phyloP scores from a whole-genome alignment of 2,329 filamentous ascomycete genomes.

The Teratosphaeria zuluensis region DNA sequence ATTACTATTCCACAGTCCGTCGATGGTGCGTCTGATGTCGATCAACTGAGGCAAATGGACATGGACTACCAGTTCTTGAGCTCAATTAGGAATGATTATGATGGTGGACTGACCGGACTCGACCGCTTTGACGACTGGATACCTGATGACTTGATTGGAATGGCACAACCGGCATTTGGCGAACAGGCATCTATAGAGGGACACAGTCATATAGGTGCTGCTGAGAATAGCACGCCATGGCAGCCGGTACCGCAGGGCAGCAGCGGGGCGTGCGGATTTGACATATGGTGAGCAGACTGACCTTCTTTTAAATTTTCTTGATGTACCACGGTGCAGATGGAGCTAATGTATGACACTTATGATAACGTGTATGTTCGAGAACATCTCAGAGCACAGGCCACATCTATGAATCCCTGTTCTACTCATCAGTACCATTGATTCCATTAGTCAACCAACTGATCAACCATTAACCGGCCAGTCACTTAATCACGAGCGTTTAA shows the following conservation, averaged over 20 bases:
- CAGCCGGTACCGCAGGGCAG: background rate
- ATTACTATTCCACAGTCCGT: background rate
- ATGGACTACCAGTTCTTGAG: background rate
- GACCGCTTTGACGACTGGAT: background rate
- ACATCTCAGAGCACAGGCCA: no score
- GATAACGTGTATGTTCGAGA: background rate
- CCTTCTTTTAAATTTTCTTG: background rate
- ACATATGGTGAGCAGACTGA: background rate
- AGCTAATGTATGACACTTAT: background rate
- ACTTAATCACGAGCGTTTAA: no score
- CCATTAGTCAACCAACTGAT: no score
- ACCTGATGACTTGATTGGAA: background rate
- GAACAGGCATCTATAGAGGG: background rate
- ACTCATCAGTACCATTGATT: no score
- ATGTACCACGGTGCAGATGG: background rate
- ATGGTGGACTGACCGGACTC: background rate
- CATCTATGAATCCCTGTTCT: no score
- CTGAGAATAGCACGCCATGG: background rate
- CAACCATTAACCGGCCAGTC: no score
- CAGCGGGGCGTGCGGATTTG: background rate
- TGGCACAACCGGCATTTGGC: background rate
- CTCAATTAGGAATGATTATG: background rate
- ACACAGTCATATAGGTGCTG: background rate
- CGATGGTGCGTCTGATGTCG: background rate
- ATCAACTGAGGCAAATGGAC: background rate